Conservation (phyloP, 23 red algal genomes). For the Pyropia yezoensis region DNA sequence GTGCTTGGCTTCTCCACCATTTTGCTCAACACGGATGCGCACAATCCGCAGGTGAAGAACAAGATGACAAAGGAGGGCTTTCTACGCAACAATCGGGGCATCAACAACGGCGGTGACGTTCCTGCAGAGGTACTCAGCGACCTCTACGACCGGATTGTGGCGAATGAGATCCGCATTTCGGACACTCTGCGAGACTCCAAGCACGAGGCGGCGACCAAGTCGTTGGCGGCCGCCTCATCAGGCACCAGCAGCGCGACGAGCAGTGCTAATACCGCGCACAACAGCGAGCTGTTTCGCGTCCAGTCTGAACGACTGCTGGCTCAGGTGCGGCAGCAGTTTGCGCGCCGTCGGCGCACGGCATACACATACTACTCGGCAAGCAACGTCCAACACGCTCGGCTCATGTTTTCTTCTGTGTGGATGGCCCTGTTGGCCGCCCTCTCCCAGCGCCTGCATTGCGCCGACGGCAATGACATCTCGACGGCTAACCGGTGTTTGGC, state of each 20-base stretch:
- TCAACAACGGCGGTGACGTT: constrained; percentile 93
- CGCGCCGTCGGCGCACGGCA: constrained; percentile 29
- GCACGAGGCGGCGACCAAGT: constrained; percentile 17
- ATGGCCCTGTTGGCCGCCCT: constrained; percentile 69
- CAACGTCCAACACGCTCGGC: constrained; percentile 67
- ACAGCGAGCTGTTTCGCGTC: constrained; percentile 52
- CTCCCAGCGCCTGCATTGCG: constrained; percentile 65
- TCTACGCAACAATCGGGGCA: constrained; percentile 95
- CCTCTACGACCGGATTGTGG: constrained; percentile 79
- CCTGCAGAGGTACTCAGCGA: constrained; percentile 51
- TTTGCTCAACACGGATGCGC: constrained; percentile 98
- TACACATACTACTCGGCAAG: constrained; percentile 83
- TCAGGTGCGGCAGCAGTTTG: constrained; percentile 65
- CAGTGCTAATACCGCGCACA: constrained; percentile 25
- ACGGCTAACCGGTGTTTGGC: constrained; percentile 58
- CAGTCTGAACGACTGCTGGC: constrained; percentile 82
- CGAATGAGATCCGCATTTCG: constrained; percentile 58
- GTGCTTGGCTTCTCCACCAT: constrained; percentile 93
- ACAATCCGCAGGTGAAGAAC: constrained; percentile 80
- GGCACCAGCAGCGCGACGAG: too few species aligned
- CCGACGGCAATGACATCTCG: constrained; percentile 25
- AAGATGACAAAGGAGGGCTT: constrained; percentile 99
- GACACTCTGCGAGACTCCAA: constrained; percentile 45
- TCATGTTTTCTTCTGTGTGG: constrained; percentile 95
- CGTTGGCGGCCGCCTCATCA: constrained; percentile 12